A percentile compares a stretch with the other conserved stretches of the same genome.
Conservation (phyloP, 371 early-diverging fungal genomes). For the Haplosporangium sp. region DNA sequence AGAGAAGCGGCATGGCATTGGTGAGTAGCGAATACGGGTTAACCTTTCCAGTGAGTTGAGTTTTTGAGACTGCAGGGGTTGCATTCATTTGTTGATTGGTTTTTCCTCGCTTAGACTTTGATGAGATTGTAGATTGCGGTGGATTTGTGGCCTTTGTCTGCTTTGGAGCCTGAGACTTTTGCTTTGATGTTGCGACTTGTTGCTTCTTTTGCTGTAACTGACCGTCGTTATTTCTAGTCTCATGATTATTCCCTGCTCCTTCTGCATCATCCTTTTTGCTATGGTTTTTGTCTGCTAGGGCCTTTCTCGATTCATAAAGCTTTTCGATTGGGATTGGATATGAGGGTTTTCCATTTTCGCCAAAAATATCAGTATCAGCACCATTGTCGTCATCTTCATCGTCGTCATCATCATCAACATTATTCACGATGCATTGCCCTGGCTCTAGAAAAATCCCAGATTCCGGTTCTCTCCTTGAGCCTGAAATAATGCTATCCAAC, state of each 20-base stretch:
- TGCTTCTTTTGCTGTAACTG: not conserved
- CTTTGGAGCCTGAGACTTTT: not conserved
- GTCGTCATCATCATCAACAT: not conserved
- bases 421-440: not conserved
- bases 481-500: not conserved
- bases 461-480: not conserved
- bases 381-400: not conserved
- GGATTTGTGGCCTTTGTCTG: not conserved
- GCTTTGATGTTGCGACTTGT: not conserved
- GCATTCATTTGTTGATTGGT: not conserved
- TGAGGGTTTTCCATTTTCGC: too few species aligned
- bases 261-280: not conserved
- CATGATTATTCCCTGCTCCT: not conserved
- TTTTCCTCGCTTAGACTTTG: not conserved
- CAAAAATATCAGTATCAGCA: too few species aligned
- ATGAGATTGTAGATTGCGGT: not conserved
- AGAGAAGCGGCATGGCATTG: not conserved
- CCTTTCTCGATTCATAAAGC: not conserved
- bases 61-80: not conserved
- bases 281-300: not conserved
- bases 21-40: not conserved
- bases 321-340: not conserved
- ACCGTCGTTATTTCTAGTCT: not conserved
- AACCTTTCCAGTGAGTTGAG: not conserved
- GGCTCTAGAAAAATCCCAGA: not conserved